Evolutionary conservation across 164 flowering plant genomes (phyloP).

Genomic region (Amborella trichopoda): DNA sequence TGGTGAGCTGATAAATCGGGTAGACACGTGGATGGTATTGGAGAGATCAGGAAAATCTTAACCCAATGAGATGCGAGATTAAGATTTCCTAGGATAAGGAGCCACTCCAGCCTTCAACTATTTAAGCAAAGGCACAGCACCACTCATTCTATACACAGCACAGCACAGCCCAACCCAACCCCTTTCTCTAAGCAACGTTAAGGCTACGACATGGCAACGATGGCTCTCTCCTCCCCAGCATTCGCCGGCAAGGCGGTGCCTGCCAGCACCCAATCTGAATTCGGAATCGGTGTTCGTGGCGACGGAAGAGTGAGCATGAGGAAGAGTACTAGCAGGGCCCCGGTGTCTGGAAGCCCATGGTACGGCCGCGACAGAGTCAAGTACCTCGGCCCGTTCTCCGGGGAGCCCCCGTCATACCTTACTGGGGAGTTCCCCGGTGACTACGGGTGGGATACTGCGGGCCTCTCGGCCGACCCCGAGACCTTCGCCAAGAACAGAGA

Average conservation of each 20-base stretch:
- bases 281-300: no score
- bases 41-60: no score
- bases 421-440: slow-evolving; percentile 17
- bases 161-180: no score
- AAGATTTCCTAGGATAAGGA: no score
- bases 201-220: background rate
- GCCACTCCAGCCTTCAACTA: no score
- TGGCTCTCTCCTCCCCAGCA: background rate
- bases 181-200: no score
- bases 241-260: background rate
- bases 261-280: background rate
- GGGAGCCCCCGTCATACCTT: slow-evolving; percentile 13
- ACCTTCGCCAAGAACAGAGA: slow-evolving; percentile 14
- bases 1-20: no score
- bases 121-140: no score
- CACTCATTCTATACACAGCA: no score
- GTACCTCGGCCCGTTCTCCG: slow-evolving; percentile 13
- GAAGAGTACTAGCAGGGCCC: slow-evolving; percentile 9
- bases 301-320: slow-evolving; percentile 29
- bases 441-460: slow-evolving; percentile 13
- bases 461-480: slow-evolving; percentile 14
- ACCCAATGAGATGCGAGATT: no score
- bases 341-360: slow-evolving; percentile 11
- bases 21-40: no score
- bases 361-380: slow-evolving; percentile 11